phyloP scores from a whole-genome alignment of 257 asterid species.

The Osmanthus fragrans region DNA sequence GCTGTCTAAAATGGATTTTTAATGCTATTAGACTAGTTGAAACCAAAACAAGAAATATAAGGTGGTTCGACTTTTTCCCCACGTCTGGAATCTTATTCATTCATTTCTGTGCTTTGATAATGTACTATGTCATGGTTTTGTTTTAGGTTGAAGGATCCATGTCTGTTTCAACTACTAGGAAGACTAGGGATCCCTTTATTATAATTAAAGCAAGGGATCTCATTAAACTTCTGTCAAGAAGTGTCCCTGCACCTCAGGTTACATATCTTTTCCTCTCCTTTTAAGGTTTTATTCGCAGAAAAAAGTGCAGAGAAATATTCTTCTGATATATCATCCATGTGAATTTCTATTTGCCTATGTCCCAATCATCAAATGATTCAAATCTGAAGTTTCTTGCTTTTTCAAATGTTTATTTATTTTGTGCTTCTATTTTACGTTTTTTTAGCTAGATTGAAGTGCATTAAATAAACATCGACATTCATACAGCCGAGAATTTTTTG shows the following conservation, averaged over 20 bases:
- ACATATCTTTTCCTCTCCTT: background rate
- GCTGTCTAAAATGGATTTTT: background rate
- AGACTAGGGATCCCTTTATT: slow-evolving; percentile 85
- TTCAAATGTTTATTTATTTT: background rate
- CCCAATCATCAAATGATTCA: background rate
- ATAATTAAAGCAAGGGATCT: slow-evolving; percentile 90
- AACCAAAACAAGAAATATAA: background rate
- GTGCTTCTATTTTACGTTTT: background rate
- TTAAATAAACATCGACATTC: background rate
- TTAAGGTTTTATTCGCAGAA: background rate
- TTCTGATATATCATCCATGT: background rate
- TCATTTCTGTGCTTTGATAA: background rate
- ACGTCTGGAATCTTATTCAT: background rate
- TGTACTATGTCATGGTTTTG: slow-evolving; percentile 12
- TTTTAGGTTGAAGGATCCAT: slow-evolving; percentile 86
- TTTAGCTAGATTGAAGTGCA: background rate
- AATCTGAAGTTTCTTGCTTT: background rate
- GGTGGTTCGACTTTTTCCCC: background rate
- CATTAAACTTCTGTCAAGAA: slow-evolving; percentile 84
- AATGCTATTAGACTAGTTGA: background rate
- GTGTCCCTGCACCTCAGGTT: slow-evolving; percentile 98
- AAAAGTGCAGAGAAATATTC: background rate
- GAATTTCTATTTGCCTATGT: background rate
- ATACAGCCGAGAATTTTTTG: background rate
- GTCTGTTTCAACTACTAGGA: slow-evolving; percentile 85